Conservation (phyloP, 2,329 filamentous ascomycete genomes). For the Ophiostoma ulmi region DNA sequence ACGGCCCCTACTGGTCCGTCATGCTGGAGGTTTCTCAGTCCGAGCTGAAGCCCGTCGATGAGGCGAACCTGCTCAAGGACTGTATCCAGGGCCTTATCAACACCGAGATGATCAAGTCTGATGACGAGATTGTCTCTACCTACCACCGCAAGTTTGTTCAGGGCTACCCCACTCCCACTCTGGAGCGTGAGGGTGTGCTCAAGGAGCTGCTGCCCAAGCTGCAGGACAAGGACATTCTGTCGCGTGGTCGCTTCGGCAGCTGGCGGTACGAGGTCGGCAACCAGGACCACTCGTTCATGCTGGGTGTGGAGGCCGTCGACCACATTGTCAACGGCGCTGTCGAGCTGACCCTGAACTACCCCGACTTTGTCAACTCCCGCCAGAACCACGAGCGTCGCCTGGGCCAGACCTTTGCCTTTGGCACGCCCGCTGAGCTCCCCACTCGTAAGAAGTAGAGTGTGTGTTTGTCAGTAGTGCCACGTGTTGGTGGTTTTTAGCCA, state of each 20-base stretch:
- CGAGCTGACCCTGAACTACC: constrained; percentile 92
- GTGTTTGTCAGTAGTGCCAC: neutral
- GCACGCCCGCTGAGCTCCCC: constrained; percentile 35
- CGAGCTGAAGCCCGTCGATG: constrained; percentile 86
- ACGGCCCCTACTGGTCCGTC: constrained; percentile 98
- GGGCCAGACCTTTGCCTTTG: constrained; percentile 44
- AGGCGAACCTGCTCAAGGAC: constrained; percentile 77
- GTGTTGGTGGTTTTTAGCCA: neutral
- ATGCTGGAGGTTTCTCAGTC: constrained; percentile 99
- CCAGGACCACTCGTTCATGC: constrained; percentile 97
- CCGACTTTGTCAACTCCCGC: constrained; percentile 84
- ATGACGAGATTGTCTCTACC: constrained; percentile 93
- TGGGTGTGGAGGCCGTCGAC: constrained; percentile 89
- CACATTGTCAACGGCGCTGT: constrained; percentile 83
- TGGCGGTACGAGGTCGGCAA: constrained; percentile 96
- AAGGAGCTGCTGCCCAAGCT: constrained; percentile 90
- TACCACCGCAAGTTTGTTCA: constrained; percentile 98
- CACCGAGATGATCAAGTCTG: constrained; percentile 88
- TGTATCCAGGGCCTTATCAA: constrained; percentile 96
- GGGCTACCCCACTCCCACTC: constrained; percentile 90
- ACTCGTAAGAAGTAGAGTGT: constrained; percentile 31
- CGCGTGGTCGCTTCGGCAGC: constrained; percentile 92
- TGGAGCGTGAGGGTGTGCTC: constrained; percentile 93
- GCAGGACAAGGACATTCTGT: constrained; percentile 85
- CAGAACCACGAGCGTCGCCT: constrained; percentile 63